phyloP scores from a whole-genome alignment of 768 basidiomycete genomes.

The Leccinum imitatum region DNA sequence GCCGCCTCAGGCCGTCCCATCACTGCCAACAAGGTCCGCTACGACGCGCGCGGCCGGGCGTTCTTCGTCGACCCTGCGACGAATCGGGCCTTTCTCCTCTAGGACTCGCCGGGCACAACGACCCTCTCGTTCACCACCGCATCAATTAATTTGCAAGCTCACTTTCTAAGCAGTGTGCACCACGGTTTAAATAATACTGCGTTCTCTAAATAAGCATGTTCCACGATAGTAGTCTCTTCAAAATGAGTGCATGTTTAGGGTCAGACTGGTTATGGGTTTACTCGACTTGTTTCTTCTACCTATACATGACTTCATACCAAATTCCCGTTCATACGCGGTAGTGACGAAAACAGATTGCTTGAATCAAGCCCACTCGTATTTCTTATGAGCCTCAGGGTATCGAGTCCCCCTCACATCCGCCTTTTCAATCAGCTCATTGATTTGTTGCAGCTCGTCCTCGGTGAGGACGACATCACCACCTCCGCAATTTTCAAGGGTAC shows the following conservation, averaged over 20 bases:
- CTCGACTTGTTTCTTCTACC: background rate
- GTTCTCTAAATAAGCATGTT: too few species aligned
- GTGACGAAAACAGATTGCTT: background rate
- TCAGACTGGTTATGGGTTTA: background rate
- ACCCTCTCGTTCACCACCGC: too few species aligned
- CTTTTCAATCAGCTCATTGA: slow-evolving; percentile 38
- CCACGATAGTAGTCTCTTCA: too few species aligned
- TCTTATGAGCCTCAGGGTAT: slow-evolving; percentile 29
- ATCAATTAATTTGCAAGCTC: too few species aligned
- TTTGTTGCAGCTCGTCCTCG: slow-evolving; percentile 38
- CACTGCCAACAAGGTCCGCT: background rate
- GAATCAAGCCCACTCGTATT: slow-evolving; percentile 32
- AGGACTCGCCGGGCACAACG: background rate
- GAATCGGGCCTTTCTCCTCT: background rate
- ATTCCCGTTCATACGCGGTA: background rate
- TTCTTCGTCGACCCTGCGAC: background rate
- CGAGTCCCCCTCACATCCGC: slow-evolving; percentile 41
- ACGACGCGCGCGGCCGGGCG: background rate
- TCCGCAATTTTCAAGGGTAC: slow-evolving; percentile 46
- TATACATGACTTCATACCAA: background rate
- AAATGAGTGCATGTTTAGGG: background rate
- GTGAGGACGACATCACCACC: slow-evolving; percentile 44
- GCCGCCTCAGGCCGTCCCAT: background rate
- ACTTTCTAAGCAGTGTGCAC: too few species aligned
- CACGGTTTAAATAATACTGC: too few species aligned